A percentile compares a stretch with the other conserved stretches of the same genome.
phyloP scores from a whole-genome alignment of 228 moss, liverwort and hornwort genomes.

The Sphagnum fallax region DNA sequence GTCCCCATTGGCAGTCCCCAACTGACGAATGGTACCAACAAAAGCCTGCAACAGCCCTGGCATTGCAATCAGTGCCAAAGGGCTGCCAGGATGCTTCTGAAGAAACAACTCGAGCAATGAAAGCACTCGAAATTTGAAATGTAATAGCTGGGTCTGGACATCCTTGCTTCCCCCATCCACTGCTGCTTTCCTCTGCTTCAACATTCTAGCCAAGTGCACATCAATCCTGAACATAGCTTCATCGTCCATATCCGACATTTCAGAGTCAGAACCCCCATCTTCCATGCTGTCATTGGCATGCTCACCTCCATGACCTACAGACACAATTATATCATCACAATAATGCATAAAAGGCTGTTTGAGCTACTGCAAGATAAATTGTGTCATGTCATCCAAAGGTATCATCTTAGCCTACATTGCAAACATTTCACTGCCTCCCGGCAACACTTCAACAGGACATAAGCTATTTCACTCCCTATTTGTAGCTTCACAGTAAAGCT shows the following conservation, averaged over 20 bases:
- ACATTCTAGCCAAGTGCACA: conserved; percentile 60
- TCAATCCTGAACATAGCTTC: conserved; percentile 95
- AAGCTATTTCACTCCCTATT: no score
- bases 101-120: conserved; percentile 69
- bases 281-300: conserved; percentile 25
- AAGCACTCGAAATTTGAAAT: conserved; percentile 83
- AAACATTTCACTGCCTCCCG: no score
- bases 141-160: conserved; percentile 60
- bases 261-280: conserved; percentile 48
- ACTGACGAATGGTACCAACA: conserved; percentile 40
- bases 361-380: no score
- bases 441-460: no score
- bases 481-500: no score
- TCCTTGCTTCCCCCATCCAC: conserved; percentile 38
- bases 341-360: no score
- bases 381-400: no score
- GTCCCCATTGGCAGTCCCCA: conserved; percentile 60
- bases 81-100: conserved; percentile 61
- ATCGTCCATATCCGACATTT: conserved; percentile 81
- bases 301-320: conserved; percentile 27
- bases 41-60: conserved; percentile 73
- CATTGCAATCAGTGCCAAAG: conserved; percentile 65
- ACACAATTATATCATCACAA: neutral
- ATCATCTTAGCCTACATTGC: no score
- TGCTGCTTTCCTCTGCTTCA: conserved; percentile 61